Evolutionary conservation across 169 alveolate genomes (phyloP).

Genomic region (Plasmodium fragile): DNA sequence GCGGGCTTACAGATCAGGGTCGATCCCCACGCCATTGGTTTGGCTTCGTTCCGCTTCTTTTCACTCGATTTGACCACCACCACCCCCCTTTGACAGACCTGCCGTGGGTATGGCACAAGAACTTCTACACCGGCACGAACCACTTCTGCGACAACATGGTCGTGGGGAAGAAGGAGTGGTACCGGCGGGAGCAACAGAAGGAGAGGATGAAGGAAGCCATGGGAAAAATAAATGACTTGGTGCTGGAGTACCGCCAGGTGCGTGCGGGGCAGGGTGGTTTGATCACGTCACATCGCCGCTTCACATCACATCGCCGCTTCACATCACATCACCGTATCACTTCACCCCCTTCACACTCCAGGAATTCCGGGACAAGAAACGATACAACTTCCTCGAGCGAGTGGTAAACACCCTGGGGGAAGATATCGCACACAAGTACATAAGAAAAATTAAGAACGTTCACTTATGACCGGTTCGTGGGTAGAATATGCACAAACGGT

Average conservation of each 20-base stretch:
- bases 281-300: neutral
- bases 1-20: neutral
- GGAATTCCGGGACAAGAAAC: conserved; percentile 81
- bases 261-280: neutral
- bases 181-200: conserved; percentile 83
- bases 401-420: conserved; percentile 89
- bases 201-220: conserved; percentile 44
- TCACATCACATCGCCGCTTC: neutral
- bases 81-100: conserved; percentile 75
- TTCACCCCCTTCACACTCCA: conserved; percentile 18
- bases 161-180: conserved; percentile 89
- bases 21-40: neutral
- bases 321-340: neutral
- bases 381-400: conserved; percentile 86
- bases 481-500: neutral
- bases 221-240: conserved; percentile 60
- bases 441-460: conserved; percentile 82
- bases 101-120: conserved; percentile 92
- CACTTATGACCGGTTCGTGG: conserved; percentile 21
- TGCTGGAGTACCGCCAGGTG: conserved; percentile 71
- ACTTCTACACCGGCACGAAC: conserved; percentile 83
- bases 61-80: neutral
- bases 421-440: conserved; percentile 88
- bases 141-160: conserved; percentile 89
- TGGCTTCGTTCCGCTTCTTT: neutral